Percentiles rank a stretch among this genome's conserved stretches.
phyloP scores from a whole-genome alignment of 2,329 filamentous ascomycete species.

The Aspergillus pseudoviridinutans region DNA sequence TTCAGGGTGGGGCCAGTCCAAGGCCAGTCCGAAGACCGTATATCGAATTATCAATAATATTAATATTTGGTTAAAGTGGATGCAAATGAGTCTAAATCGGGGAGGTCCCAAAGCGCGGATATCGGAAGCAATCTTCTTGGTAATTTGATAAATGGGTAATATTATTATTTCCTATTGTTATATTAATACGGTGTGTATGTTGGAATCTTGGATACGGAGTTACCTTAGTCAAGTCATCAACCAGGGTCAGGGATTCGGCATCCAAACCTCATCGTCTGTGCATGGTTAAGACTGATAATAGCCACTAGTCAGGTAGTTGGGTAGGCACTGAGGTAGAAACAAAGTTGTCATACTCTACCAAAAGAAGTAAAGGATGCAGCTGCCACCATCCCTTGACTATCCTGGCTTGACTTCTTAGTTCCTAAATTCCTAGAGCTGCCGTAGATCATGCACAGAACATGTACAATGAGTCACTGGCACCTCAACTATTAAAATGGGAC shows the following conservation, averaged over 20 bases:
- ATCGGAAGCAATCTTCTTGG: background rate
- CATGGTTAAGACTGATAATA: background rate
- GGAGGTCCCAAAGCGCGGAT: background rate
- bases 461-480: constrained; percentile 4
- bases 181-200: background rate
- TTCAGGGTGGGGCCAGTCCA: constrained; percentile 6
- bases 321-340: background rate
- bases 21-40: background rate
- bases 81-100: background rate
- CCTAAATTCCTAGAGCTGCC: constrained; percentile 23
- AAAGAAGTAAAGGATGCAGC: background rate
- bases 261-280: background rate
- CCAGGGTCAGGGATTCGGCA: background rate
- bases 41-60: background rate
- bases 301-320: background rate
- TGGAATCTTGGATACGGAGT: background rate
- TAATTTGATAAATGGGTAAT: background rate
- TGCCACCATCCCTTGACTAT: background rate
- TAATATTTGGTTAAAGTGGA: background rate
- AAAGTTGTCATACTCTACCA: background rate
- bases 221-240: background rate
- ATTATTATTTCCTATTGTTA: background rate
- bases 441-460: constrained; percentile 40
- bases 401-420: background rate
- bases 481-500: background rate